Base-by-base conservation (phyloP, 2,329 filamentous ascomycete species). In the Ceratocystis cacaofunesta region DNA sequence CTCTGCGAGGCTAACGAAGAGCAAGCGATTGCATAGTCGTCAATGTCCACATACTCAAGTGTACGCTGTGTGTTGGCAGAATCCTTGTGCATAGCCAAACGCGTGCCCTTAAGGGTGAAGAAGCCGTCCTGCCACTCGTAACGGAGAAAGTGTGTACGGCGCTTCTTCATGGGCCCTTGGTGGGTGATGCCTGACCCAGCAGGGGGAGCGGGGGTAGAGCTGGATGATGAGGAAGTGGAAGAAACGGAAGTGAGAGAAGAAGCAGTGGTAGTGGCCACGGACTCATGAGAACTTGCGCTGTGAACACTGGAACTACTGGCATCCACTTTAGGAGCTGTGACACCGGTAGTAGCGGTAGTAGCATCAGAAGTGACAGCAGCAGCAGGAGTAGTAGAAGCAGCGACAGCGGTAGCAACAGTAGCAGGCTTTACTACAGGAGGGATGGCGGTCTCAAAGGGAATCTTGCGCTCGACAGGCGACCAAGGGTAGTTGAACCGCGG, bases 71-170 rank as follows among this genome's bases (percentile, higher is more conserved):
- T 70, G 63, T 76, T 74, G 63, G 73, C 72, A 43, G 75, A 76
- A 69, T 88, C 83, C 72, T 87, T 85, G 79, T 92, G 89, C 82
- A 92, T 87, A 65, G 87, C 85, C 46, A 90, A 80, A 32, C 84
- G 82, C 30, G 85, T 89, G 67, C 87, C 87, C 71, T 86, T 85
- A 69, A 96, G 86, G 30, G 89, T 90, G 74, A 94, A 95, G 78
- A 92, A 94, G 70, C 90, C 87, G 73, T 95, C 89, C 72, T 91
- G 85, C 92, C 92, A 96, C 77, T 96, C 92, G 74, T 95, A 89
- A 55, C 90, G 89, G 68, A 96, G 83, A 79, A 96, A 85, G 72
- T 85, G 86, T 43, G 88, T 95, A 78, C 90, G 90, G 72, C 92
- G 89, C 80, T 95, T 96, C 80, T 90, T 92, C 85, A 99, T 95